These are phyloP conservation scores for Tetraselmis striata DNA, from an alignment of 139 green algal genomes.

Conservation along the genomic window DNA sequence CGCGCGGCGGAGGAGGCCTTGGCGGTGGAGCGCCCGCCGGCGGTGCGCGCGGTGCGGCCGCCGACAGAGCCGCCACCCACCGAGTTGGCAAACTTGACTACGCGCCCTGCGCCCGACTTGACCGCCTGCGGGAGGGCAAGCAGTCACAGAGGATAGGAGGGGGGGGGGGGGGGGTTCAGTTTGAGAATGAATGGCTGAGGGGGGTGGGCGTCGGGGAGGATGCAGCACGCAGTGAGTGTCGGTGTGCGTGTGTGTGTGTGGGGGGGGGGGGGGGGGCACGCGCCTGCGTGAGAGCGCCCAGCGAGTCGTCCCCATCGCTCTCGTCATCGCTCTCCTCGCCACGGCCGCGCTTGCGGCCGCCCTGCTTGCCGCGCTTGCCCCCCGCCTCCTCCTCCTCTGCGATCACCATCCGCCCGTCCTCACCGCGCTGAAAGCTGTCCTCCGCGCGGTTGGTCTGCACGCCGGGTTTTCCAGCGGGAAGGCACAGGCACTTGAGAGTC, in stretches of 20 bases:
- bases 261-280: too few species aligned
- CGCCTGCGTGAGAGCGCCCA: background rate
- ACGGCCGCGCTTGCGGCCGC: background rate
- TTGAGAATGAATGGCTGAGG: background rate
- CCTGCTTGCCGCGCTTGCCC: conserved; percentile 1
- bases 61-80: background rate
- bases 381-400: conserved; percentile 42
- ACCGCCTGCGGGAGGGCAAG: too few species aligned
- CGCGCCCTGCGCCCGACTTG: background rate
- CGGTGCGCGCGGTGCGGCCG: background rate
- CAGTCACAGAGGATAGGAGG: too few species aligned
- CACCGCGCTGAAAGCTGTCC: conserved; percentile 34
- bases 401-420: conserved; percentile 61
- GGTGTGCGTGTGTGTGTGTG: too few species aligned
- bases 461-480: too few species aligned
- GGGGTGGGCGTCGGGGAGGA: too few species aligned
- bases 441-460: background rate
- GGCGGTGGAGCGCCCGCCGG: background rate
- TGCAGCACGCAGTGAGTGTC: too few species aligned
- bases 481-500: too few species aligned
- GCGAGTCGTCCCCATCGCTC: background rate
- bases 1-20: background rate
- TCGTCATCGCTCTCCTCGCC: background rate
- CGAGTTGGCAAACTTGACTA: background rate
- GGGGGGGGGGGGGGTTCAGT: too few species aligned